Percentiles rank a stretch among this genome's conserved stretches.
phyloP scores from a whole-genome alignment of 768 basidiomycete genomes.

The Termitomyces sp. region DNA sequence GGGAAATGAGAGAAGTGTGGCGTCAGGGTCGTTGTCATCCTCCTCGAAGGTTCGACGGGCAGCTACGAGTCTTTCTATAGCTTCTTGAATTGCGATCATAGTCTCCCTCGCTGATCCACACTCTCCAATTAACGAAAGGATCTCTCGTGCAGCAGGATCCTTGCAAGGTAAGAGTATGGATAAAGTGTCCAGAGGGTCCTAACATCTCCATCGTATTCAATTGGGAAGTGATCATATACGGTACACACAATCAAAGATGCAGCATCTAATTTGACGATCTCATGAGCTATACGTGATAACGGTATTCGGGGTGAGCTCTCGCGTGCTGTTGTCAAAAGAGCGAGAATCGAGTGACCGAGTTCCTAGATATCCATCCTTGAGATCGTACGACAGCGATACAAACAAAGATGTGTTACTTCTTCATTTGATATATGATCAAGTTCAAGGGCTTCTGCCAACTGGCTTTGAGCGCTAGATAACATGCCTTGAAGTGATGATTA shows the following conservation, averaged over 20 bases:
- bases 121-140: conserved; percentile 35
- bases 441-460: conserved; percentile 1
- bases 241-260: conserved; percentile 18
- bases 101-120: conserved; percentile 40
- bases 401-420: conserved; percentile 2
- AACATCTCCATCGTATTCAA: background rate
- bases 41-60: conserved; percentile 16
- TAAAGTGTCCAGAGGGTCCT: conserved; percentile 42
- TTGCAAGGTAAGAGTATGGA: conserved; percentile 31
- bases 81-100: conserved; percentile 40
- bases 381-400: background rate
- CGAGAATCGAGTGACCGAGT: conserved; percentile 17
- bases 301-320: conserved; percentile 22
- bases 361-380: background rate
- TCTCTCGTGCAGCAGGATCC: conserved; percentile 30
- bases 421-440: conserved; percentile 6
- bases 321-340: conserved; percentile 24
- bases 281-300: conserved; percentile 25
- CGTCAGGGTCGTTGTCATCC: conserved; percentile 21
- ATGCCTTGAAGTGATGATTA: background rate
- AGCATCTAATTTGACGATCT: conserved; percentile 19
- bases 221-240: background rate
- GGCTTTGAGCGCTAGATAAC: conserved; percentile 1
- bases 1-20: conserved; percentile 15
- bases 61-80: conserved; percentile 29